A percentile compares a stretch with the other conserved stretches of the same genome.
Evolutionary conservation across 2,329 filamentous ascomycete genomes (phyloP).

Genomic region (Nemania sp.): DNA sequence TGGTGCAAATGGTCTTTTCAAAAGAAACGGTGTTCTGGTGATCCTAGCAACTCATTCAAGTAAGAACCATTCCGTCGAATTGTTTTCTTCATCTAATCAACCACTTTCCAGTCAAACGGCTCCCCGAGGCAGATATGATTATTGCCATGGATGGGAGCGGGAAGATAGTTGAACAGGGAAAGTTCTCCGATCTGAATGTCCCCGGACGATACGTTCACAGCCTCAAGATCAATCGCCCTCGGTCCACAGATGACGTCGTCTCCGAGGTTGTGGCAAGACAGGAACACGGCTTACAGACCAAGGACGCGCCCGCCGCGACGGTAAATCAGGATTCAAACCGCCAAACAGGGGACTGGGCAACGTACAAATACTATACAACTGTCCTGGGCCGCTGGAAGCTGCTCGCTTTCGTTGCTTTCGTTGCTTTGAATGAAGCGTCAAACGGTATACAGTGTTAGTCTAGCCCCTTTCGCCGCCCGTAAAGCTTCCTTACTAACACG

Average conservation of each 20-base stretch:
- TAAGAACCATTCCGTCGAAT: background rate
- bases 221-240: constrained; percentile 5
- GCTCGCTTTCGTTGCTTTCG: constrained; percentile 11
- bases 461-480: background rate
- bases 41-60: constrained; percentile 24
- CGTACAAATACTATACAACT: constrained; percentile 20
- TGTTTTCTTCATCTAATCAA: background rate
- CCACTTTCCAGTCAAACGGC: constrained; percentile 1
- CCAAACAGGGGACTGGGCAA: constrained; percentile 22
- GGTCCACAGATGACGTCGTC: background rate
- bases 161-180: constrained; percentile 18
- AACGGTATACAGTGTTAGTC: constrained; percentile 17
- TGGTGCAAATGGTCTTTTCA: constrained; percentile 10
- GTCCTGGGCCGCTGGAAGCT: constrained; percentile 14
- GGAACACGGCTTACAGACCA: background rate
- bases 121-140: constrained; percentile 18
- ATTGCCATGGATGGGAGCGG: constrained; percentile 9
- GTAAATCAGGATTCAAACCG: constrained; percentile 10
- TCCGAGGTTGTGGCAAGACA: background rate
- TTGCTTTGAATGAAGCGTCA: constrained; percentile 6
- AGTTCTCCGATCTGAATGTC: constrained; percentile 8
- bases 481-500: background rate
- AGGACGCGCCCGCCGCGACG: background rate
- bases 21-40: constrained; percentile 4
- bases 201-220: constrained; percentile 16